Conservation (phyloP, 768 basidiomycete species). For the Psilocybe subaeruginosa region DNA sequence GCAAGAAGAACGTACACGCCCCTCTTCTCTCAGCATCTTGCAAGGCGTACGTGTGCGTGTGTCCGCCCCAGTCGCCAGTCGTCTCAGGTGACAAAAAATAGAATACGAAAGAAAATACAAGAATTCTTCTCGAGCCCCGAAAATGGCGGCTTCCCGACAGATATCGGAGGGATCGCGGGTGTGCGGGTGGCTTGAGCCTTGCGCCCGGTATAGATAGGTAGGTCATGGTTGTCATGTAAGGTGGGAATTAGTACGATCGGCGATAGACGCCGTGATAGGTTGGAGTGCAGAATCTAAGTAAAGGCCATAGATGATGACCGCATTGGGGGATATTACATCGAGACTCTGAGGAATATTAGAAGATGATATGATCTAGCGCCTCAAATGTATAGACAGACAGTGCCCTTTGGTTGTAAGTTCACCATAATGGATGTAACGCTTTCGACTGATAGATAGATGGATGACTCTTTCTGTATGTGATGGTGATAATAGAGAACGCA, state of each 20-base stretch:
- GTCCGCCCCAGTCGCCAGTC: no score
- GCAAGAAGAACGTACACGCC: no score
- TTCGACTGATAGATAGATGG: neutral
- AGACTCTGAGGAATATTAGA: neutral
- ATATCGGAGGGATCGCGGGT: neutral
- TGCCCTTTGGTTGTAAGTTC: no score
- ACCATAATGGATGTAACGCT: no score
- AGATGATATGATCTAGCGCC: no score
- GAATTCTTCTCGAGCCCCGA: constrained; percentile 1
- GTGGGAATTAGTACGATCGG: constrained; percentile 7
- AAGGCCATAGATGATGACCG: no score
- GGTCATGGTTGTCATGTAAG: constrained; percentile 12
- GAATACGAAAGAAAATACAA: neutral
- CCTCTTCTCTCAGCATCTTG: no score
- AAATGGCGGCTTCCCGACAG: constrained; percentile 6
- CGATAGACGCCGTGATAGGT: constrained; percentile 19
- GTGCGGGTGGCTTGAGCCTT: neutral
- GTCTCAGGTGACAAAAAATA: constrained; percentile 1
- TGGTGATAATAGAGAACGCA: no score
- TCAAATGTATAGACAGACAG: no score
- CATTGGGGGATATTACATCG: no score
- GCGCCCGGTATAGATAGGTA: neutral
- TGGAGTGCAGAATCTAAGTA: neutral
- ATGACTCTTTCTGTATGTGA: neutral
- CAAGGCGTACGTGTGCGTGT: no score